Evolutionary conservation across 768 basidiomycete genomes (phyloP), one percentile per base, ranked within the genome.

Genomic region (Pleurotus salmoneostramineus): DNA sequence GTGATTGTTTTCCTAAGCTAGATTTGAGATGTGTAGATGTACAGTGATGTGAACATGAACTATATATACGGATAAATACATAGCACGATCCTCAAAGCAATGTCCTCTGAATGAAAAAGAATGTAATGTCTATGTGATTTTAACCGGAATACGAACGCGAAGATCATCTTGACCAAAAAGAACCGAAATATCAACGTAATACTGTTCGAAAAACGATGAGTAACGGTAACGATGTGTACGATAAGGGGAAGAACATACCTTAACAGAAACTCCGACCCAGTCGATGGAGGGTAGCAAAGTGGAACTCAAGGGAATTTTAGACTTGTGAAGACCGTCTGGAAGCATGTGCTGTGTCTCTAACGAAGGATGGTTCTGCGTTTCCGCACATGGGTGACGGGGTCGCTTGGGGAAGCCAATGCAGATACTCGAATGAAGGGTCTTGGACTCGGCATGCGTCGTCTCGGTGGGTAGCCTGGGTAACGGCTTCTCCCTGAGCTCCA

Each of bases 361-460:
- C 2, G 80, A 72, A 3, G 80, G 78, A 63, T 83, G 81, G 42
- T 67, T 60, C 44, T 73, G 68, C 40, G 67, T 61, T 33, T 73
- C 70, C 43, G 68, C 69, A 50, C 71, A 69, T 8, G 74, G 73
- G 47, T 76, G 73, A 32, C 81, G 76, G 6, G 87, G 85, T 14
- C 87, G 82, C 61, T 89, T 90, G 14, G 85, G 85, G 62, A 90
- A 90, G 1, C 89, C 89, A 46, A 87, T 79, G 51, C 73, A 80
- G 45, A 90, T 74, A 50, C 78, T 75, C 14, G 74, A 81, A 37
- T 78, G 72, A 5, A 86, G 63, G 2, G 74, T 79, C 15, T 74
- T 74, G 34, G 74, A 74, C 50, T 84, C 79, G 5, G 71, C 65
- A 57, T 79, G 70, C 56, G 71, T 60, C 21, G 68, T 73, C 60